Percentiles rank a stretch among this genome's conserved stretches.
These are phyloP conservation scores for Eucalyptus coolabah DNA, from an alignment of 345 rosid species.

Conservation along the genomic window DNA sequence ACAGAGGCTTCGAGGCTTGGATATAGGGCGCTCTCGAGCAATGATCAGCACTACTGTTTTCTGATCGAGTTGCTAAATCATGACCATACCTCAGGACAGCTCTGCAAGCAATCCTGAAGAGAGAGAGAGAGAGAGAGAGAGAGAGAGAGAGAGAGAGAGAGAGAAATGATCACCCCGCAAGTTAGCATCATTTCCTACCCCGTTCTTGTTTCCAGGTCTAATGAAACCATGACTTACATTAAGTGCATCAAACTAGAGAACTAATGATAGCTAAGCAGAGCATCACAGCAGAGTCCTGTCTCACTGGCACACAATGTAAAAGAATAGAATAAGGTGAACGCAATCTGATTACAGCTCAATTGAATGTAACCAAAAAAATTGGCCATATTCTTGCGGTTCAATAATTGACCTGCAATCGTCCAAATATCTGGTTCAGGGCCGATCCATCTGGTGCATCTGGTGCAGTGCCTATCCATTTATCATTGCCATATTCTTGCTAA, in stretches of 20 bases:
- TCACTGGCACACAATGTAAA: neutral
- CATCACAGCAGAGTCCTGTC: neutral
- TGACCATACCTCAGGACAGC: neutral
- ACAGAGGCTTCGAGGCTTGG: neutral
- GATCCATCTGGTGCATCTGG: neutral
- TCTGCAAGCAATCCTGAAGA: neutral
- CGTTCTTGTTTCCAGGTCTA: neutral
- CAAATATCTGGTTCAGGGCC: neutral
- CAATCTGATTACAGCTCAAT: neutral
- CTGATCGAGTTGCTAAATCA: neutral
- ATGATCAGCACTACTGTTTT: neutral
- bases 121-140: neutral
- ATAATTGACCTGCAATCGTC: neutral
- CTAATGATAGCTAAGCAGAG: neutral
- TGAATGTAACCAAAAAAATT: neutral
- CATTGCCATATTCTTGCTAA: neutral
- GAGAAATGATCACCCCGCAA: neutral
- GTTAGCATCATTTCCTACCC: accelerated
- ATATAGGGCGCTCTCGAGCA: neutral
- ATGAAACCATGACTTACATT: neutral
- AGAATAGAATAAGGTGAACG: neutral
- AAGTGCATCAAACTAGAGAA: neutral
- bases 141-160: neutral
- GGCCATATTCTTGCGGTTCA: neutral
- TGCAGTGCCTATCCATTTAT: neutral